phyloP scores from a whole-genome alignment of 1,139 yeast species.

The Pichia sp. region DNA sequence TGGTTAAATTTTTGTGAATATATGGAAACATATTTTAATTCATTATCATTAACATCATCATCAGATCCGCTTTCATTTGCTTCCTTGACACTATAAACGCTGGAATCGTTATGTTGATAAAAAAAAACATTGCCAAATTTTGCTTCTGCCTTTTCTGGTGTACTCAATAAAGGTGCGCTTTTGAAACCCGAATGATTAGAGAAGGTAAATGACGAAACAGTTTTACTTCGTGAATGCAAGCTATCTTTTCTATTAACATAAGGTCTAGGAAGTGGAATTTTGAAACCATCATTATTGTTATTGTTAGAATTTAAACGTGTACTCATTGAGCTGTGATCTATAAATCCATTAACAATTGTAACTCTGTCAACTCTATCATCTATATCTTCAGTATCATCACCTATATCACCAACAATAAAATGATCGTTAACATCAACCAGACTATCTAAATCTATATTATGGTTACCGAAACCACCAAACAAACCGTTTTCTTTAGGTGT shows the following conservation, averaged over 20 bases:
- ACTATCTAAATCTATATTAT: conserved; percentile 21
- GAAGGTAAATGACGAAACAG: conserved; percentile 21
- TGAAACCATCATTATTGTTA: conserved; percentile 9
- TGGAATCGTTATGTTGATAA: conserved; percentile 5
- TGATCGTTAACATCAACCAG: conserved; percentile 17
- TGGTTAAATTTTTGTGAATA: conserved; percentile 16
- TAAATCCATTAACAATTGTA: neutral
- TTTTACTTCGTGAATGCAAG: conserved; percentile 25
- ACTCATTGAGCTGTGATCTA: too few species aligned
- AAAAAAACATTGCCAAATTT: conserved; percentile 5
- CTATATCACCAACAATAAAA: neutral
- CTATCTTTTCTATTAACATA: conserved; percentile 19
- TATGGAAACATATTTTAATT: conserved; percentile 8
- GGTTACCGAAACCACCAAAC: conserved; percentile 19
- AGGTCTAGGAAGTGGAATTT: conserved; percentile 15
- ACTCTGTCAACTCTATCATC: conserved; percentile 3
- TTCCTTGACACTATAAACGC: conserved; percentile 10
- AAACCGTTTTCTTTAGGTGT: conserved; percentile 9
- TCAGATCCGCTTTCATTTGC: conserved; percentile 1
- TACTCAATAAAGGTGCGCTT: conserved; percentile 13
- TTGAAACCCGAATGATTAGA: conserved; percentile 7
- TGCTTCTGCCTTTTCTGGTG: conserved; percentile 14
- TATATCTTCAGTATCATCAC: conserved; percentile 1
- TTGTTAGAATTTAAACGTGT: too few species aligned
- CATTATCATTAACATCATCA: conserved; percentile 1